A percentile compares a stretch with the other conserved stretches of the same genome.
These are phyloP conservation scores for Houttuynia cordata DNA, from an alignment of 164 flowering plant species.

Conservation along the genomic window DNA sequence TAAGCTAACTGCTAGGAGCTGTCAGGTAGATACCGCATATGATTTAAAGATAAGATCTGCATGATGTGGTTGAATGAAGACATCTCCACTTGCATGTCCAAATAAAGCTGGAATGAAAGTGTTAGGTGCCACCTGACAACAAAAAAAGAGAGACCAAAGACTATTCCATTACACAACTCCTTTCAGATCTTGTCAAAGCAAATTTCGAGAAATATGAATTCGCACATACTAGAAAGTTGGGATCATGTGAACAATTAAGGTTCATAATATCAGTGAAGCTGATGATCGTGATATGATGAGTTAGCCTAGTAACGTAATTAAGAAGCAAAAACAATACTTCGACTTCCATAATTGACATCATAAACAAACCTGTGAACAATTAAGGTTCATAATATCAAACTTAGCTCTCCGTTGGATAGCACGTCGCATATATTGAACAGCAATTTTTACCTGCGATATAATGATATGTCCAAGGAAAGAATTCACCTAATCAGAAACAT, in stretches of 20 bases:
- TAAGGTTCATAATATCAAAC: conserved; percentile 81
- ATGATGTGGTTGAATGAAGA: conserved; percentile 80
- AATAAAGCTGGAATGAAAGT: conserved; percentile 79
- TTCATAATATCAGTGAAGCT: not conserved
- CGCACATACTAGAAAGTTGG: not conserved
- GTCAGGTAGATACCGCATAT: conserved; percentile 47
- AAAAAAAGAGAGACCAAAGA: not conserved
- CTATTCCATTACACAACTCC: not conserved
- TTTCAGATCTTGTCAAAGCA: not conserved
- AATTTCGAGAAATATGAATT: not conserved
- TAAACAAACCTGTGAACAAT: conserved; percentile 55
- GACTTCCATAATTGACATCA: not conserved
- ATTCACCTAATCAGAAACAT: not conserved
- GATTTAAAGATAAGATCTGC: conserved; percentile 65
- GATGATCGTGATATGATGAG: not conserved
- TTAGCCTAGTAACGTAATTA: not conserved
- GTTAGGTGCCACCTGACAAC: conserved; percentile 65
- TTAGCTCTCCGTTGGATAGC: conserved; percentile 82
- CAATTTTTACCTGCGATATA: conserved; percentile 67
- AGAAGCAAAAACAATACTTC: not conserved
- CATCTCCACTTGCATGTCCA: conserved; percentile 86
- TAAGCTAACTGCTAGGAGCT: not conserved
- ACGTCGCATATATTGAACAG: conserved; percentile 83
- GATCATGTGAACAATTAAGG: not conserved
- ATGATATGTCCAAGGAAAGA: not conserved